Conservation (phyloP, 2,329 filamentous ascomycete genomes). For the Trichophyton verrucosum region DNA sequence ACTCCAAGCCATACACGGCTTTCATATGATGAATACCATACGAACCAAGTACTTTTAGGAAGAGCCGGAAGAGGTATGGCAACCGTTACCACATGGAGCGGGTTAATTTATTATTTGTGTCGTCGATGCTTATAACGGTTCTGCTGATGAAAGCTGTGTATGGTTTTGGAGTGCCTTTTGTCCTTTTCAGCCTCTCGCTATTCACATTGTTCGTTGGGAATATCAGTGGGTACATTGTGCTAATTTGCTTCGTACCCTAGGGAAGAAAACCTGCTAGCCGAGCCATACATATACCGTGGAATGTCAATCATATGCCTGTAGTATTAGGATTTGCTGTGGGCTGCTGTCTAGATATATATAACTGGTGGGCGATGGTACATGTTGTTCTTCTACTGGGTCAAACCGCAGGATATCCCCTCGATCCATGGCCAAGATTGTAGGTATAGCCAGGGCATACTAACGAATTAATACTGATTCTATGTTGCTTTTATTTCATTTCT, state of each 20-base stretch:
- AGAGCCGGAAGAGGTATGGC: constrained; percentile 39
- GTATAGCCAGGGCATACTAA: no score
- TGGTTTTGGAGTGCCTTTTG: neutral
- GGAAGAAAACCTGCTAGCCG: neutral
- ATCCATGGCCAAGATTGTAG: no score
- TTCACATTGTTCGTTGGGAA: neutral
- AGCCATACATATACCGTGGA: neutral
- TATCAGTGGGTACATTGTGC: neutral
- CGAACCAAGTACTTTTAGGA: constrained; percentile 33
- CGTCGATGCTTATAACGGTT: constrained; percentile 39
- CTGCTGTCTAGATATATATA: no score
- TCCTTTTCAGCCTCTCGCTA: neutral
- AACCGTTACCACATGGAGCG: constrained; percentile 11
- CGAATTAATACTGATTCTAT: neutral
- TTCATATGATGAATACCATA: constrained; percentile 31
- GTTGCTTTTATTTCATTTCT: neutral
- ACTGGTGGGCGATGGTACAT: no score
- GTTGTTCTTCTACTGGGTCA: neutral
- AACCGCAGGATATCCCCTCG: no score
- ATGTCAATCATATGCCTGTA: neutral
- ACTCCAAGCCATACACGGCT: neutral
- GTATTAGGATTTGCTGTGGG: neutral
- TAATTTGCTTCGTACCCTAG: neutral
- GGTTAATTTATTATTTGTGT: constrained; percentile 18
- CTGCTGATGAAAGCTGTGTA: constrained; percentile 25